phyloP scores from a whole-genome alignment of 305 asterid genomes.

The Coffea humblotiana region DNA sequence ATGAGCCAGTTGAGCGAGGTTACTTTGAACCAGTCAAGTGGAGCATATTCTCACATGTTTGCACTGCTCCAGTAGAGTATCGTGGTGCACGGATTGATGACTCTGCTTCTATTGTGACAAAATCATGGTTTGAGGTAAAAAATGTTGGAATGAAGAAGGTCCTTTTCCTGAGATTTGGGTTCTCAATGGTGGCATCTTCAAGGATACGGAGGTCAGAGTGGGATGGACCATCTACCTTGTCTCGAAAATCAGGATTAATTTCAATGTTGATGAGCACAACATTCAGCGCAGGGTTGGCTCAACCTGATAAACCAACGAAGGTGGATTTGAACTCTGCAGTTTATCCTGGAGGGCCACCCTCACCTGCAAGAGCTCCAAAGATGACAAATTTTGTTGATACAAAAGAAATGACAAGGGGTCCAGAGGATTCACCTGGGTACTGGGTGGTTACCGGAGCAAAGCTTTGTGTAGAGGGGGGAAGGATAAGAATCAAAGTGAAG shows the following conservation, averaged over 20 bases:
- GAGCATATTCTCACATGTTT: constrained; percentile 92
- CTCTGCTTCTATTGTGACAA: constrained; percentile 77
- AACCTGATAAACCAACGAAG: constrained; percentile 44
- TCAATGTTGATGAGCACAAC: constrained; percentile 77
- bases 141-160: constrained; percentile 75
- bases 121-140: constrained; percentile 89
- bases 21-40: constrained; percentile 87
- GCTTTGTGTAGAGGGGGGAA: constrained; percentile 73
- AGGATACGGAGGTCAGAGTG: constrained; percentile 80
- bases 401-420: constrained; percentile 85
- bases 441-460: constrained; percentile 94
- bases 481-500: constrained; percentile 69
- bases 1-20: constrained; percentile 59
- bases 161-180: constrained; percentile 85
- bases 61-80: constrained; percentile 89
- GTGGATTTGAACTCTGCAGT: constrained; percentile 81
- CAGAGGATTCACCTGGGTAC: constrained; percentile 81
- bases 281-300: constrained; percentile 55
- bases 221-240: constrained; percentile 65
- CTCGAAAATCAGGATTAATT: constrained; percentile 73
- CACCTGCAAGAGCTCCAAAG: constrained; percentile 72
- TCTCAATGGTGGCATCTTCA: constrained; percentile 74
- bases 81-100: constrained; percentile 68
- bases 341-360: constrained; percentile 86
- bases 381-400: constrained; percentile 80